Base-by-base conservation (phyloP, 1,284 basidiomycete species). In the Phellopilus nigrolimitatus region DNA sequence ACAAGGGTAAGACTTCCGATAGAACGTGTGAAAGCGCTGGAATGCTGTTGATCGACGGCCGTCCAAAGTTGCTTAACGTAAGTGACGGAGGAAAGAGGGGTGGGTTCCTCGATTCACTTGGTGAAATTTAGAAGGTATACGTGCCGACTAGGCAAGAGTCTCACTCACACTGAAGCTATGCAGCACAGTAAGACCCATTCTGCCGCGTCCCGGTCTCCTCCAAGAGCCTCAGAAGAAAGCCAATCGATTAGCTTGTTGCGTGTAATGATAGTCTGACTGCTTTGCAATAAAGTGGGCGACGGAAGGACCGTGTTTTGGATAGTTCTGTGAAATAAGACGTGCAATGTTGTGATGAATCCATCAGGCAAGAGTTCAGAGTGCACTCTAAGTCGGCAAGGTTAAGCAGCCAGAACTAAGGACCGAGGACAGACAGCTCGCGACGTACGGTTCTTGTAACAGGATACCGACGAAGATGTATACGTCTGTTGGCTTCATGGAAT, bases 111-210 rank as follows among this genome's bases (percentile, higher is more conserved):
- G 81, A 79, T 70, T 89, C 80, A 31, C 88, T 92, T 15, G 50
- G 10, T 28, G 50, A 41, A 34, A 46, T 17, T 1, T 36, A 13
- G 58, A 43, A 48, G 38, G 33, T n/a, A 51, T 22, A 25, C 17
- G 25, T 21, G 57, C 19, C 36, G 38, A 31, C 31, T 42, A 10
- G 30, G 44, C 45, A 21, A 19, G 45, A 17, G 12, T 24, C 2
- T 21, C 0, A 13, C 71, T 57, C 61, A 91, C 88, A 85, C 79
- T 64, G 76, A 75, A 17, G 84, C 75, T n/a, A 87, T 71, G 21
- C 76, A 64, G 19, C 75, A 71, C 12, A 93, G 69, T 5, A 94
- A 67, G 2, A 88, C 68, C 81, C 85, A 91, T 66, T 93, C 86
- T 8, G 91, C 90, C 0, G 84, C 84, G 28, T 80, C 69, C 24